Conservation (phyloP, 108 stramenopile species). For the Parmales sp. region DNA sequence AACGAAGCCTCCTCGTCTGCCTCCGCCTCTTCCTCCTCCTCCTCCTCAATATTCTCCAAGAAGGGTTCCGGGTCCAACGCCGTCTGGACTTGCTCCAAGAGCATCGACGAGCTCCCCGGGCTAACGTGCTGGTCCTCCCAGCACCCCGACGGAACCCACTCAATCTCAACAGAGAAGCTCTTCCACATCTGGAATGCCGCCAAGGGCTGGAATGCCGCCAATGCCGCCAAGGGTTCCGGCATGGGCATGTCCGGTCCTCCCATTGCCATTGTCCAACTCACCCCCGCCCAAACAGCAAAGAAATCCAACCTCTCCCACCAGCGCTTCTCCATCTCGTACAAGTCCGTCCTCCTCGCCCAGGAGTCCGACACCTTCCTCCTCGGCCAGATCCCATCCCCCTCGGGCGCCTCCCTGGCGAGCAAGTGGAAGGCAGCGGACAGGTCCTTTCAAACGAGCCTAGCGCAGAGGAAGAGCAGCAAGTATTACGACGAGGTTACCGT, state of each 20-base stretch:
- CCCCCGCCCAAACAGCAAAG: not conserved
- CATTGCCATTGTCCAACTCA: too few relatives aligned
- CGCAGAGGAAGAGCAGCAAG: not conserved
- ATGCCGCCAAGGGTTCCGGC: not conserved
- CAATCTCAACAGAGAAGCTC: not conserved
- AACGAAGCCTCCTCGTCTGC: not conserved
- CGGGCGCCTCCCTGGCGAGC: not conserved
- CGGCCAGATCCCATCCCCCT: not conserved
- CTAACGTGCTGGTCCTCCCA: not conserved
- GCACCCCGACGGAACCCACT: constrained; percentile 2
- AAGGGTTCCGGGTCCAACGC: constrained; percentile 1
- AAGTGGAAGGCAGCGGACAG: constrained; percentile 8
- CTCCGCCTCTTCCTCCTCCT: not conserved
- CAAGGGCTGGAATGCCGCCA: too few relatives aligned
- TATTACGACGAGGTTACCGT: constrained; percentile 8
- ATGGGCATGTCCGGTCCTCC: not conserved
- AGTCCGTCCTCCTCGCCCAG: not conserved
- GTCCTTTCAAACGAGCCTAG: not conserved
- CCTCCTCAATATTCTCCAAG: not conserved
- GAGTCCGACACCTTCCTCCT: constrained; percentile 3
- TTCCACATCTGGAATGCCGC: not conserved
- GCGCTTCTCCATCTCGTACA: not conserved
- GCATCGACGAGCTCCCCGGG: not conserved
- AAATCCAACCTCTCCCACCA: not conserved
- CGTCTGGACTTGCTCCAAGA: not conserved